Base-by-base conservation (phyloP, 1,284 basidiomycete species). In the Boletus hoseneyae region DNA sequence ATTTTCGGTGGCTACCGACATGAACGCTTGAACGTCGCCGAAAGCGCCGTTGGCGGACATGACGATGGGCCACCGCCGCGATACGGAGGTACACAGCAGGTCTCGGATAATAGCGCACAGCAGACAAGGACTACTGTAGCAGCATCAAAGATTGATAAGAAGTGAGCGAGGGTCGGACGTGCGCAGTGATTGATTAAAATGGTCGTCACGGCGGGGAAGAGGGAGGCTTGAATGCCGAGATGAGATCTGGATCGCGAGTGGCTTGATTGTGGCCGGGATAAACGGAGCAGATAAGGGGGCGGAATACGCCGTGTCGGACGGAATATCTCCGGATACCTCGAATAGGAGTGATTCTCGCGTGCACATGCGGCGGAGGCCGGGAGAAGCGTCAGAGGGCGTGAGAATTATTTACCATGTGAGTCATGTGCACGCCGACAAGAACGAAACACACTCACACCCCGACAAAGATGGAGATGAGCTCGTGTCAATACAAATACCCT, bases 301-400 rank as follows among this genome's bases (percentile, higher is more conserved):
- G 36, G 36, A 16, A 27, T 29, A 32, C 40, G 50, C 61, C 55
- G 59, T 33, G 48, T 47, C 61, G 59, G 61, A 61, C 62, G 62
- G 60, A 61, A 50, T 12, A 41, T 34, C 39, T 5, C 60, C 63
- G 63, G 59, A 59, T 43, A 36, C 25, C 34, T 12, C 16, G 16
- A 21, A 15, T 45, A 34, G 51, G 37, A 32, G 39, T 19, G 59
- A 61, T 64, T 59, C 60, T 46, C 56, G 44, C 33, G 15, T 23
- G 12, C 3, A n/a, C 23, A n/a, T 34, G 50, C 42, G 51, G 51
- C 42, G 54, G 39, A 45, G 43, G 18, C 46, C 33, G 40, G 40
- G 27, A 13, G 15, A 11, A 12, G 8, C 4, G 13, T 11, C 11
- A 23, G 6, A 30, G 15, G 15, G 33, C 34, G 29, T 47, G 48